A percentile compares a stretch with the other conserved stretches of the same genome.
Evolutionary conservation across 179 eudicot species (phyloP).

Genomic region (Nepenthes alata): DNA sequence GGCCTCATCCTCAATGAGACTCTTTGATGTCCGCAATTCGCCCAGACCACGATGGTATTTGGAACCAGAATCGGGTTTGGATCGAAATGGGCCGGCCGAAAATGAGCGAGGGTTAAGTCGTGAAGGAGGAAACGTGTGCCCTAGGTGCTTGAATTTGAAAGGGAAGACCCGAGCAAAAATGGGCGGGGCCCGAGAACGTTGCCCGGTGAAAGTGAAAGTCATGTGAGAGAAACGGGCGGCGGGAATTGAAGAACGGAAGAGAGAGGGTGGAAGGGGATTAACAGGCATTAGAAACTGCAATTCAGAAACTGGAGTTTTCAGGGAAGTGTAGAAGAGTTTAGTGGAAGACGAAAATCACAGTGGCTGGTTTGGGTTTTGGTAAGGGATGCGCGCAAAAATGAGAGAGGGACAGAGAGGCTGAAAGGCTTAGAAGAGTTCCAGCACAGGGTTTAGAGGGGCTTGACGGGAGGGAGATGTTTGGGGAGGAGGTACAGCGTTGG

Average conservation of each 20-base stretch:
- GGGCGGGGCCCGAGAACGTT: conserved; percentile 20
- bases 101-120: conserved; percentile 17
- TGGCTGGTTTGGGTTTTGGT: no score
- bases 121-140: conserved; percentile 44
- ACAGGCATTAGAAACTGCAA: conserved; percentile 21
- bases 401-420: no score
- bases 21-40: conserved; percentile 32
- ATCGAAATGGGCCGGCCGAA: conserved; percentile 25
- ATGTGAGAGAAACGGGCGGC: conserved; percentile 23
- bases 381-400: no score
- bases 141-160: conserved; percentile 39
- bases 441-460: no score
- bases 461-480: no score
- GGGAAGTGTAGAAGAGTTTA: no score
- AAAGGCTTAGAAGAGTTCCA: no score
- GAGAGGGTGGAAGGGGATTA: conserved; percentile 24
- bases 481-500: no score
- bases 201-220: conserved; percentile 21
- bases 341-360: no score
- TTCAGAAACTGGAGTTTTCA: no score
- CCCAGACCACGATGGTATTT: neutral
- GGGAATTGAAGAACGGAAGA: conserved; percentile 29
- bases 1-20: conserved; percentile 73
- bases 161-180: conserved; percentile 44
- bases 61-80: conserved; percentile 16